phyloP scores from a whole-genome alignment of 345 rosid species.

The Melaleuca alternifolia region DNA sequence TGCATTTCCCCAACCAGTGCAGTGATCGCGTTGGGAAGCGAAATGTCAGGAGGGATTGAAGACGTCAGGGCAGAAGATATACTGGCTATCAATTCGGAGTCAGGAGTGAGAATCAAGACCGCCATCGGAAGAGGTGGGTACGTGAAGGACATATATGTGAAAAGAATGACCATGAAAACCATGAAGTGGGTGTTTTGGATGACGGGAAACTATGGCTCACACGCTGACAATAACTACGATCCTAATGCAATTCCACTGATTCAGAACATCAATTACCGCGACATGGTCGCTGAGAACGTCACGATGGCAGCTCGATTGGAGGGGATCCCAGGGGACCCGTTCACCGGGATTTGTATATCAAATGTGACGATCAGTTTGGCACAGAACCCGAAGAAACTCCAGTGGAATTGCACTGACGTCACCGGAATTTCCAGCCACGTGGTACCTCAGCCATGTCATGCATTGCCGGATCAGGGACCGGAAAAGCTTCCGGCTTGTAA shows the following conservation, averaged over 20 bases:
- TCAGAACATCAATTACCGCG: constrained; percentile 51
- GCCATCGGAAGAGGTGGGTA: constrained; percentile 74
- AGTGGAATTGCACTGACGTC: constrained; percentile 76
- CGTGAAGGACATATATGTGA: constrained; percentile 61
- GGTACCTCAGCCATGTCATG: constrained; percentile 46
- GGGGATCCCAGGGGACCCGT: constrained; percentile 50
- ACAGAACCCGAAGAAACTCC: constrained; percentile 36
- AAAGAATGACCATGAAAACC: constrained; percentile 55
- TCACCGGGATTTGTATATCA: constrained; percentile 69
- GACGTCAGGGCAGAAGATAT: constrained; percentile 80
- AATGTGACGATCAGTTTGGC: constrained; percentile 51
- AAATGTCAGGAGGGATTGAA: constrained; percentile 84
- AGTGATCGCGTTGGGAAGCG: constrained; percentile 78
- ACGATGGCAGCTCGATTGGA: constrained; percentile 51
- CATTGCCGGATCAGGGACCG: constrained; percentile 34
- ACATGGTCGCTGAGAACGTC: constrained; percentile 66
- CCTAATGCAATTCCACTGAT: constrained; percentile 61
- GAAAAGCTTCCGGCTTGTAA: constrained; percentile 24
- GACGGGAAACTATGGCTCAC: constrained; percentile 75
- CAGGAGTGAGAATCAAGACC: constrained; percentile 73
- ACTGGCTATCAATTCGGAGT: constrained; percentile 56
- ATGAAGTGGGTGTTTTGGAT: constrained; percentile 91
- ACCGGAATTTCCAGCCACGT: constrained; percentile 50
- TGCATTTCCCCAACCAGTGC: constrained; percentile 92
- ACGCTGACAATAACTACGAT: constrained; percentile 59